A percentile compares a stretch with the other conserved stretches of the same genome.
Evolutionary conservation across 768 basidiomycete genomes (phyloP).

Genomic region (Cytidiella melzeri): DNA sequence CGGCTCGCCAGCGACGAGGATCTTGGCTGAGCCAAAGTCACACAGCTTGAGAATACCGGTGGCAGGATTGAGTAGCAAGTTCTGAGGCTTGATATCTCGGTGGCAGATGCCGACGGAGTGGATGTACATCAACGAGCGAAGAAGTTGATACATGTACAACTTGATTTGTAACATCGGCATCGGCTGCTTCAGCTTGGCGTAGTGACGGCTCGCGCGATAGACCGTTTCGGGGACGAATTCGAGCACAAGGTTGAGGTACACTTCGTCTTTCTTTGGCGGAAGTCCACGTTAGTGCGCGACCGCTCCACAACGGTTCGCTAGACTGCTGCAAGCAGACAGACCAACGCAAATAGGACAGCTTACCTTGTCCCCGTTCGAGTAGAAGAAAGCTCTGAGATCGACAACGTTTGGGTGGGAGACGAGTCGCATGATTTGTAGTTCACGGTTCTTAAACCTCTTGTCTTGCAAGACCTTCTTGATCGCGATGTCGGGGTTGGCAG

Average conservation of each 20-base stretch:
- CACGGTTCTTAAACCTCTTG: slow-evolving; percentile 99
- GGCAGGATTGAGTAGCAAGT: slow-evolving; percentile 92
- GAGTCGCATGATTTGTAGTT: slow-evolving; percentile 97
- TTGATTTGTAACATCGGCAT: slow-evolving; percentile 99
- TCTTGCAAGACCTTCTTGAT: slow-evolving; percentile 99
- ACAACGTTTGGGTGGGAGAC: slow-evolving; percentile 97
- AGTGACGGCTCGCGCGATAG: slow-evolving; percentile 97
- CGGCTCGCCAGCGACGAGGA: slow-evolving; percentile 94
- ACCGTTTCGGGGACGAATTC: slow-evolving; percentile 99
- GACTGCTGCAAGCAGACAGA: slow-evolving; percentile 6
- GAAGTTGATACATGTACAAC: slow-evolving; percentile 98
- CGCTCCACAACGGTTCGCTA: slow-evolving; percentile 1
- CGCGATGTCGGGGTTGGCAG: slow-evolving; percentile 82
- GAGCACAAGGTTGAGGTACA: slow-evolving; percentile 97
- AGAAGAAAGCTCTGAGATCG: slow-evolving; percentile 97
- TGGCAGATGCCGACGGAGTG: slow-evolving; percentile 99
- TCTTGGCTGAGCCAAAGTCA: slow-evolving; percentile 99
- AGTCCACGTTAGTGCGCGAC: slow-evolving; percentile 13
- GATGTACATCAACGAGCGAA: slow-evolving; percentile 98
- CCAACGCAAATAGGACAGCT: slow-evolving; percentile 15
- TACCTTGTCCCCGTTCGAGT: slow-evolving; percentile 99
- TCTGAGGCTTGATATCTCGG: slow-evolving; percentile 99
- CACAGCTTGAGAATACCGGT: slow-evolving; percentile 97
- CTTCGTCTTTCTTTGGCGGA: slow-evolving; percentile 86
- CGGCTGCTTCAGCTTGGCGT: slow-evolving; percentile 98